A percentile compares a stretch with the other conserved stretches of the same genome.
Evolutionary conservation across 1,284 basidiomycete genomes (phyloP).

Genomic region (Cryptococcus sp.): DNA sequence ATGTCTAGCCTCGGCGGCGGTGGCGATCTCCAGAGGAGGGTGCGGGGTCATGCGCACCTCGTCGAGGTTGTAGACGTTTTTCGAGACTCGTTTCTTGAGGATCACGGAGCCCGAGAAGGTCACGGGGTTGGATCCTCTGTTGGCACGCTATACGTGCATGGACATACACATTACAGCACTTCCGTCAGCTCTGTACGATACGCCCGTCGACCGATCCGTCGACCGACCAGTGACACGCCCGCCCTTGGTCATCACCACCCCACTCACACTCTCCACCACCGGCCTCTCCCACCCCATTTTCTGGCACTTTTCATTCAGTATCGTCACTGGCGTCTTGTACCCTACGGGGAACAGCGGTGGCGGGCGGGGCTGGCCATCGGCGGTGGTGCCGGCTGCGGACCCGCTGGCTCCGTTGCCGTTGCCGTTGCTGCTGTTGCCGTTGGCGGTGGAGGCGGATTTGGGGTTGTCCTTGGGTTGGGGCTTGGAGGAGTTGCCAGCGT

Average conservation of each 20-base stretch:
- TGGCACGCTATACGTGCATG: slow-evolving; percentile 49
- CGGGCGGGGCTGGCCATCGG: slow-evolving; percentile 38
- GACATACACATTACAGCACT: background rate
- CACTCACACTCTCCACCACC: slow-evolving; percentile 63
- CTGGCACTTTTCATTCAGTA: slow-evolving; percentile 79
- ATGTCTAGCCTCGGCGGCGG: slow-evolving; percentile 72
- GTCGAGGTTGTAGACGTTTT: slow-evolving; percentile 62
- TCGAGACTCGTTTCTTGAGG: slow-evolving; percentile 64
- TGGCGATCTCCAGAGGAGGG: slow-evolving; percentile 61
- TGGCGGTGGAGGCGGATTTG: slow-evolving; percentile 27
- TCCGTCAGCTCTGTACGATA: background rate
- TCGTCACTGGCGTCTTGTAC: slow-evolving; percentile 71
- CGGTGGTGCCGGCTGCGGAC: background rate
- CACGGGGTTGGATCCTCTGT: slow-evolving; percentile 53
- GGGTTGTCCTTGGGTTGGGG: slow-evolving; percentile 19
- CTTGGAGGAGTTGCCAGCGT: slow-evolving; percentile 77
- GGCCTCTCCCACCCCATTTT: slow-evolving; percentile 82
- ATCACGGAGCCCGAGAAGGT: slow-evolving; percentile 61
- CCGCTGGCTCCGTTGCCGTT: background rate
- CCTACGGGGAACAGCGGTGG: slow-evolving; percentile 70
- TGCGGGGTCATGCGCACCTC: slow-evolving; percentile 69
- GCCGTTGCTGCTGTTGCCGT: slow-evolving; percentile 1
- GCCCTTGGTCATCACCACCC: background rate
- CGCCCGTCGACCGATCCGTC: background rate
- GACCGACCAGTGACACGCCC: background rate